A percentile compares a stretch with the other conserved stretches of the same genome.
Conservation (phyloP, 768 basidiomycete genomes). For the Amanita rimosa region DNA sequence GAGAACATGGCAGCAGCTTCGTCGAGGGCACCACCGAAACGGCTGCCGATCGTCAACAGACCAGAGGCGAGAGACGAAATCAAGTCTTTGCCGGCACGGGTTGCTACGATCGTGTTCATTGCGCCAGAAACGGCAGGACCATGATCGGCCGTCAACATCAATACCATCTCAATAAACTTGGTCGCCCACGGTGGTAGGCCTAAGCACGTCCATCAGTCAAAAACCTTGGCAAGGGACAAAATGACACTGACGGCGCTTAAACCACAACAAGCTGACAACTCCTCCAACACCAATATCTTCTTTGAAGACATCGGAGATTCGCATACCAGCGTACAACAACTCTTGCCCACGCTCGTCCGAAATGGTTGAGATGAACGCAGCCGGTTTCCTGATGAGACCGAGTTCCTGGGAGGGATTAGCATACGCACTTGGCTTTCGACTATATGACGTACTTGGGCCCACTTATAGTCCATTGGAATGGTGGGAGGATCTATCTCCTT, state of each 20-base stretch:
- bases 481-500: slow-evolving; percentile 82
- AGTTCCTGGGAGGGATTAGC: slow-evolving; percentile 44
- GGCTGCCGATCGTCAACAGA: slow-evolving; percentile 94
- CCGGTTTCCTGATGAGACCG: slow-evolving; percentile 96
- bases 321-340: slow-evolving; percentile 97
- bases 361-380: slow-evolving; percentile 98
- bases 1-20: slow-evolving; percentile 97
- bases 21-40: slow-evolving; percentile 97
- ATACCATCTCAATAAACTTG: slow-evolving; percentile 99
- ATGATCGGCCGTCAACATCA: slow-evolving; percentile 98
- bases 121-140: slow-evolving; percentile 96
- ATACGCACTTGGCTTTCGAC: not conserved
- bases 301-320: slow-evolving; percentile 97
- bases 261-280: slow-evolving; percentile 94
- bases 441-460: slow-evolving; percentile 56
- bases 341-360: slow-evolving; percentile 99
- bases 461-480: slow-evolving; percentile 99
- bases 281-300: slow-evolving; percentile 95
- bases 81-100: slow-evolving; percentile 98
- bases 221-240: not conserved
- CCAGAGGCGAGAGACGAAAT: slow-evolving; percentile 95
- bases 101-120: slow-evolving; percentile 99
- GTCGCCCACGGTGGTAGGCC: slow-evolving; percentile 83
- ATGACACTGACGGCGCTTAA: slow-evolving; percentile 66
- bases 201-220: slow-evolving; percentile 7